Evolutionary conservation across 345 rosid species (phyloP), one percentile per base, ranked within the genome.

Genomic region (Eucalyptus virginea): DNA sequence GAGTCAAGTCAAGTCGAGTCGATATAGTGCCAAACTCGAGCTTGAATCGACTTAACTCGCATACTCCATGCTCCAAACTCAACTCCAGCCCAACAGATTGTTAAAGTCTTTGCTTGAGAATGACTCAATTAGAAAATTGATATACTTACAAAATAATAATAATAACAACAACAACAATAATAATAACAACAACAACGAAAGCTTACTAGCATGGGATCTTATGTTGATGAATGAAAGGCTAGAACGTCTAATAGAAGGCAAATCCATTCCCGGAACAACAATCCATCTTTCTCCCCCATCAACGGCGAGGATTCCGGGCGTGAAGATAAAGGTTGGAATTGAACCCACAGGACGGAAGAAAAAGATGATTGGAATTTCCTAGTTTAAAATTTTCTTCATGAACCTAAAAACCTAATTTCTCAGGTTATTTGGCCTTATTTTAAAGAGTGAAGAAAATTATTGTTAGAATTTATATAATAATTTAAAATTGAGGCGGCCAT

Each of bases 101-200:
- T 40, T 77, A 21, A 40, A 6, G 16, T 77, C 23, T 6, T 37
- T 77, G 83, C 16, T 77, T 40, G 47, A 77, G 83, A 26, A 37
- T 4, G 12, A 32, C 12, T 16, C 12, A 11, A 65, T 7, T 14
- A 15, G 77, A n/a, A 65, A 65, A 65, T 56, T 26, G 28, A 56
- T 5, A 24, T 56, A 56, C 30, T 56, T 56, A 3, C 21, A 54
- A 6, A 62, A 47, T 49, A n/a, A n/a, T 3, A 9, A 17, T 50
- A 69, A 34, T 5, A 18, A 37, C 6, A 40, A 52, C 8, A 52
- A 52, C 1, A 52, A 52, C 0, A 3, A 37, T 11, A 40, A 52
- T 19, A 52, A 52, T 3, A 52, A 52, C 0, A 3, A 52, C 9
- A 0, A 51, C 23, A 1, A 17, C 21, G 3, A 77, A 77, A 77